Evolutionary conservation across 306 rosid genomes (phyloP).

Genomic region (Vicia faba): DNA sequence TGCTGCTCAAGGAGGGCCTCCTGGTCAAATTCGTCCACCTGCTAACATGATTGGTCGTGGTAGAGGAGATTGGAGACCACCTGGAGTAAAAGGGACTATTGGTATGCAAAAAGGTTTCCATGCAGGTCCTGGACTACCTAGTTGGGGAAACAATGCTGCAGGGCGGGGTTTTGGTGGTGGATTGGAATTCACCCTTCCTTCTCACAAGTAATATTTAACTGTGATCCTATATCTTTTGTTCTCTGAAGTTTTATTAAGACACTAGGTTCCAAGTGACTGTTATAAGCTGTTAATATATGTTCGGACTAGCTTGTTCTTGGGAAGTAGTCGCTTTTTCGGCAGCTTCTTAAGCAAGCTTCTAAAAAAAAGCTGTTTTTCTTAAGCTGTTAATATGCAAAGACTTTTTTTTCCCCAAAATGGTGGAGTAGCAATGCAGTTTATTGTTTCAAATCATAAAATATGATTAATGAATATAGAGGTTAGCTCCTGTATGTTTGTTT

Average conservation of each 20-base stretch:
- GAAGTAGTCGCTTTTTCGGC: background rate
- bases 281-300: slow-evolving; percentile 21
- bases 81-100: slow-evolving; percentile 62
- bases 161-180: slow-evolving; percentile 94
- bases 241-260: slow-evolving; percentile 15
- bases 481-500: slow-evolving; percentile 13
- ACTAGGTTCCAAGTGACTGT: slow-evolving; percentile 28
- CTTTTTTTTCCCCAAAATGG: background rate
- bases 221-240: slow-evolving; percentile 14
- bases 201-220: slow-evolving; percentile 86
- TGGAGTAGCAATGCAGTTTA: slow-evolving; percentile 20
- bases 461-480: slow-evolving; percentile 18
- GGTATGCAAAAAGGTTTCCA: slow-evolving; percentile 79
- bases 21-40: slow-evolving; percentile 88
- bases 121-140: slow-evolving; percentile 72
- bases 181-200: slow-evolving; percentile 94
- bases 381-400: slow-evolving; percentile 1
- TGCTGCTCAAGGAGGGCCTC: slow-evolving; percentile 73
- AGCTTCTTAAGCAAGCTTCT: background rate
- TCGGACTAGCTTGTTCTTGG: background rate
- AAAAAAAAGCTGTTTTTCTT: background rate
- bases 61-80: slow-evolving; percentile 98
- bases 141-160: slow-evolving; percentile 75
- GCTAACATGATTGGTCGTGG: slow-evolving; percentile 84
- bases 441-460: slow-evolving; percentile 4